Evolutionary conservation across 2,329 filamentous ascomycete species (phyloP), one percentile per base, ranked within the genome.

Genomic region (Hymenoscyphus scutula): DNA sequence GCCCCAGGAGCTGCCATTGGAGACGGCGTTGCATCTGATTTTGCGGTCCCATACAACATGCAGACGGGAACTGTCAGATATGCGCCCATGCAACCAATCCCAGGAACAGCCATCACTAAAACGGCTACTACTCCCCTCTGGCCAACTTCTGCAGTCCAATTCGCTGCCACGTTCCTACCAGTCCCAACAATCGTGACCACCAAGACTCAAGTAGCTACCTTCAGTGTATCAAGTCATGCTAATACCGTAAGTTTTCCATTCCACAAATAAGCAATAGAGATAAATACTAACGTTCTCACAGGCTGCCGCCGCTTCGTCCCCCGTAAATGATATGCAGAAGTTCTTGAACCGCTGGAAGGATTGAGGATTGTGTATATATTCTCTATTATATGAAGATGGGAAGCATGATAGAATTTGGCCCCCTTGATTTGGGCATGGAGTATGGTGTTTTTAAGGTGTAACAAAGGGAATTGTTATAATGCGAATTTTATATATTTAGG

Each of bases 81-180:
- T 64, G 76, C 76, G 53, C 75, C 76, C 15, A 77, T 78, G 76
- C 76, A 77, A 63, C 72, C 71, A 30, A 67, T 75, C 53, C 76
- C 76, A 25, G 69, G 68, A n/a, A 74, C 72, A 8, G 67, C 64
- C 1, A 78, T 78, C 53, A 77, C 74, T 32, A 74, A 74, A n/a
- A 76, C 74, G 17, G 73, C 72, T 15, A 72, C 71, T n/a, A 67
- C 65, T 27, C 75, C 73, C 56, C 70, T 74, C 29, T 75, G 72
- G 61, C 74, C 76, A 41, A 76, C 74, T 4, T 76, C 74, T 38
- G 67, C 71, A 6, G 75, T 75, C 34, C 60, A 62, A 8, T 64
- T 76, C 15, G 76, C 74, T 29, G 74, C 66, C 25, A 74, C 72
- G 1, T 74, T 65, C 58, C 60, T 76, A n/a, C 65, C 69, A 30